Evolutionary conservation across 1,284 basidiomycete species (phyloP).

Genomic region (Austroboletus olivaceoglutinosus): DNA sequence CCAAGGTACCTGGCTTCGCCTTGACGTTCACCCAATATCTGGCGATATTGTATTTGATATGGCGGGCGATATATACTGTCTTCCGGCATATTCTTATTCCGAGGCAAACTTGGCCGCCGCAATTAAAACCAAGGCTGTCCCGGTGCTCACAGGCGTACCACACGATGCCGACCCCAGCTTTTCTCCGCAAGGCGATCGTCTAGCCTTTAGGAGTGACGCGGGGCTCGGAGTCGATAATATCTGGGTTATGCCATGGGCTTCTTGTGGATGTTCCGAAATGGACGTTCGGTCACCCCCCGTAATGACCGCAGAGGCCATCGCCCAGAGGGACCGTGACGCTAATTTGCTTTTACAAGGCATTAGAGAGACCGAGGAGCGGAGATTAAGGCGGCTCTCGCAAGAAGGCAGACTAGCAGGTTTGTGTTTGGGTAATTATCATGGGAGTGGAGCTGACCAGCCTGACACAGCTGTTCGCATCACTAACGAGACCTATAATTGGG

Average conservation of each 20-base stretch:
- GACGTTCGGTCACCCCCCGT: constrained; percentile 41
- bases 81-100: constrained; percentile 46
- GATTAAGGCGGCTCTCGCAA: constrained; percentile 46
- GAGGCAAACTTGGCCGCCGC: constrained; percentile 16
- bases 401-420: constrained; percentile 60
- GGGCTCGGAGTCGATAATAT: constrained; percentile 71
- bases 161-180: constrained; percentile 71
- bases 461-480: constrained; percentile 58
- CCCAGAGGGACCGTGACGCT: constrained; percentile 45
- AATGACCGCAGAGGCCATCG: constrained; percentile 21
- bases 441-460: constrained; percentile 1
- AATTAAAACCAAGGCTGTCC: constrained; percentile 25
- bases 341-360: constrained; percentile 47
- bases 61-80: constrained; percentile 69
- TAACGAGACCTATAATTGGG: constrained; percentile 70
- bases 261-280: constrained; percentile 53
- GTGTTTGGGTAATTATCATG: constrained; percentile 15
- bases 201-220: constrained; percentile 69
- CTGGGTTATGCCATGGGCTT: constrained; percentile 61
- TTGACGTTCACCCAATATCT: constrained; percentile 63
- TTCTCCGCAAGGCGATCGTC: constrained; percentile 57
- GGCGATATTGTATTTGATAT: constrained; percentile 76
- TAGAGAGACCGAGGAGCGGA: constrained; percentile 49
- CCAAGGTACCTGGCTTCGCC: constrained; percentile 71
- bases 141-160: constrained; percentile 50